Percentiles rank a stretch among this genome's conserved stretches.
These are phyloP conservation scores for Sarocladium kiliense DNA, from an alignment of 2,329 filamentous ascomycete genomes.

Conservation along the genomic window DNA sequence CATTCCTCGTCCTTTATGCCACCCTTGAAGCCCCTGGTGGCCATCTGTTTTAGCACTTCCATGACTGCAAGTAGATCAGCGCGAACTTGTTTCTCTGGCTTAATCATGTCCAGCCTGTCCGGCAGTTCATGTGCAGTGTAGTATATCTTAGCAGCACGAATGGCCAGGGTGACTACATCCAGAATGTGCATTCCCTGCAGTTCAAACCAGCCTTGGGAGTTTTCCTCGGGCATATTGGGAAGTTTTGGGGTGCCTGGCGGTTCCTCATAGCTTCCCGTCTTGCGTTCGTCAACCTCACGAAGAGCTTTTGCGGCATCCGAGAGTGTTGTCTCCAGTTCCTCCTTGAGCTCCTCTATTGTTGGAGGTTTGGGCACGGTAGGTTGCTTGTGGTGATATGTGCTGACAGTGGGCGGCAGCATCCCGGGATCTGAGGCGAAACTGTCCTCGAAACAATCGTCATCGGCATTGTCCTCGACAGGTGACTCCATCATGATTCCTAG, in stretches of 20 bases:
- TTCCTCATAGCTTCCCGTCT: slow-evolving; percentile 23
- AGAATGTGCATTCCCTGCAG: slow-evolving; percentile 88
- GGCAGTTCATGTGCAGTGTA: slow-evolving; percentile 90
- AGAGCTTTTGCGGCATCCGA: slow-evolving; percentile 65
- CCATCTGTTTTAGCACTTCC: slow-evolving; percentile 89
- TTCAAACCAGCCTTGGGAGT: slow-evolving; percentile 69
- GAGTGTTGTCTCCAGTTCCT: slow-evolving; percentile 60
- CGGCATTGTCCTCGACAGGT: slow-evolving; percentile 36
- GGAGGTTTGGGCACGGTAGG: slow-evolving; percentile 80
- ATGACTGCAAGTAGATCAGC: slow-evolving; percentile 80
- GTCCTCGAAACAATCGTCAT: slow-evolving; percentile 48
- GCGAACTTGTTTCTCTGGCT: slow-evolving; percentile 79
- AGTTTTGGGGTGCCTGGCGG: slow-evolving; percentile 22
- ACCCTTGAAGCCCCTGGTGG: slow-evolving; percentile 76
- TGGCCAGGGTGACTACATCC: slow-evolving; percentile 91
- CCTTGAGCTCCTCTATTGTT: slow-evolving; percentile 71
- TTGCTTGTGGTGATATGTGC: slow-evolving; percentile 85
- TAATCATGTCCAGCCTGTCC: slow-evolving; percentile 78
- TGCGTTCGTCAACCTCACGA: slow-evolving; percentile 46
- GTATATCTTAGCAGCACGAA: slow-evolving; percentile 91
- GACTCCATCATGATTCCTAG: slow-evolving; percentile 39
- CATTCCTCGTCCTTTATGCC: slow-evolving; percentile 78
- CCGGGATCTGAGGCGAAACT: slow-evolving; percentile 59
- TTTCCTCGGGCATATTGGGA: slow-evolving; percentile 38
- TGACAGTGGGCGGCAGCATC: slow-evolving; percentile 94